A percentile compares a stretch with the other conserved stretches of the same genome.
Evolutionary conservation across 768 basidiomycete genomes (phyloP).

Genomic region (Jaapia argillacea): DNA sequence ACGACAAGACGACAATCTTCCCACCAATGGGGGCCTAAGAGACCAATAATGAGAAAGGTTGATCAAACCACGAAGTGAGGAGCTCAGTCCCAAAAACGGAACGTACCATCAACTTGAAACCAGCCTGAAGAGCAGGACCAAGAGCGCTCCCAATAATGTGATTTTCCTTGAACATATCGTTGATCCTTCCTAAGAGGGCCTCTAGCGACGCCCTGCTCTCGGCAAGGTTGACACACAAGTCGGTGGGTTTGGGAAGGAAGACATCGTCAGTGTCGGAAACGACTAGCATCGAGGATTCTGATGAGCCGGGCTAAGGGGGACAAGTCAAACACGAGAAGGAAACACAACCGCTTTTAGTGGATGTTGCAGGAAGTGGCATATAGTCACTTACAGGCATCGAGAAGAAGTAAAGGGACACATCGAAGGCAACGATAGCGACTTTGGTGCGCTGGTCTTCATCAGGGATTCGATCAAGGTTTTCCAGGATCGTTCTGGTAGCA

Average conservation of each 20-base stretch:
- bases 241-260: conserved; percentile 93
- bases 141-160: conserved; percentile 88
- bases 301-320: conserved; percentile 41
- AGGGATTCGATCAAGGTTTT: conserved; percentile 90
- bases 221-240: conserved; percentile 89
- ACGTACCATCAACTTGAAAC: conserved; percentile 92
- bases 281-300: conserved; percentile 91
- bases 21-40: conserved; percentile 82
- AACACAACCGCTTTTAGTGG: conserved; percentile 1
- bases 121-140: conserved; percentile 91
- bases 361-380: neutral
- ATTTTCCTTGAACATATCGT: conserved; percentile 98
- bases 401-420: conserved; percentile 93
- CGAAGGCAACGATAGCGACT: conserved; percentile 86
- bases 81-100: too few relatives aligned
- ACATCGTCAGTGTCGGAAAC: conserved; percentile 96
- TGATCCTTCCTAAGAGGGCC: conserved; percentile 68
- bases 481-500: conserved; percentile 91
- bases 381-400: conserved; percentile 62
- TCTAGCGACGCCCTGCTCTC: conserved; percentile 80
- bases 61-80: too few relatives aligned
- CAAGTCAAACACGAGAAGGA: neutral
- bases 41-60: conserved; percentile 8
- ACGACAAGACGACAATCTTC: conserved; percentile 82
- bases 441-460: conserved; percentile 92